Conservation (phyloP, 768 basidiomycete genomes). For the Amanita pseudoporphyria region DNA sequence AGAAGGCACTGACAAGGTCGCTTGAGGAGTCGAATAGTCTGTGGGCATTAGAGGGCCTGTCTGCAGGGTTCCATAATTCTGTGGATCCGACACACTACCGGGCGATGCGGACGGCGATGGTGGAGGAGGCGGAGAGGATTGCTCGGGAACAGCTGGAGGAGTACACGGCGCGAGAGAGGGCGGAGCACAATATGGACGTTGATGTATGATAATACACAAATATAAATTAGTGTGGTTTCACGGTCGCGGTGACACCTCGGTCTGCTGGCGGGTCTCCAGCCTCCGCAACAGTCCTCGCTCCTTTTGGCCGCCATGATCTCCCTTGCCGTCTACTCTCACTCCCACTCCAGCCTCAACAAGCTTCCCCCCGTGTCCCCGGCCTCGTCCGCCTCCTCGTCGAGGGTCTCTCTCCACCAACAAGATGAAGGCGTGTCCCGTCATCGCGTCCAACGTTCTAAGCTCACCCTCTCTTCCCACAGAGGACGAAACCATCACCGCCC, state of each 20-base stretch:
- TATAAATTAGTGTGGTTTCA: no score
- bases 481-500: conserved; percentile 62
- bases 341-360: conserved; percentile 1
- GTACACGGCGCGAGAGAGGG: conserved; percentile 26
- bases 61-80: conserved; percentile 55
- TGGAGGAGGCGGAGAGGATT: conserved; percentile 49
- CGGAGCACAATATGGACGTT: conserved; percentile 12
- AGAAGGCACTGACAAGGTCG: conserved; percentile 26
- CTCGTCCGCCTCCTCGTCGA: conserved; percentile 42
- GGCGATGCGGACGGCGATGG: conserved; percentile 40
- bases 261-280: no score
- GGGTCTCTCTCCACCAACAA: conserved; percentile 39
- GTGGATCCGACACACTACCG: conserved; percentile 62
- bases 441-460: conserved; percentile 7
- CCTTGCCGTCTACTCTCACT: conserved; percentile 15
- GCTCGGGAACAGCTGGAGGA: conserved; percentile 33
- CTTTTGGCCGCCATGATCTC: conserved; percentile 9
- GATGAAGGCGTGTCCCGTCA: conserved; percentile 49
- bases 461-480: conserved; percentile 31
- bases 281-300: no score
- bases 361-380: background rate
- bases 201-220: no score
- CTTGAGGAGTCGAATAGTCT: conserved; percentile 39
- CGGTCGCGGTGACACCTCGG: no score
- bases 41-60: conserved; percentile 65